phyloP scores from a whole-genome alignment of 78 protist species.

The Chrysochromulina parva region DNA sequence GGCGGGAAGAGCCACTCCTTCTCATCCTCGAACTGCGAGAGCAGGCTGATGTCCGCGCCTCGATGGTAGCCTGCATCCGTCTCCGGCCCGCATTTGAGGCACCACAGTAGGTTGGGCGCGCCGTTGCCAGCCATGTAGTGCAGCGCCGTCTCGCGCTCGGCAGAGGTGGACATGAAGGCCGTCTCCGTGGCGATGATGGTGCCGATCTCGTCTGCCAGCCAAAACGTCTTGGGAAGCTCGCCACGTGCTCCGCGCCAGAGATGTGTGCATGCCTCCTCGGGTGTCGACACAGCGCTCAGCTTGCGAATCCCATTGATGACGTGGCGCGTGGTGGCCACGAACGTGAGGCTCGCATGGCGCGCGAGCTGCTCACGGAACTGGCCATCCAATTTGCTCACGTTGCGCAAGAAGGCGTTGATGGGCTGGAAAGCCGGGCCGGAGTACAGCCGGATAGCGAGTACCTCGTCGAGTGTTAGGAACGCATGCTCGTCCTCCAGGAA shows the following conservation, averaged over 20 bases:
- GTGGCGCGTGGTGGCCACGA: neutral
- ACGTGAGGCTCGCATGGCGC: neutral
- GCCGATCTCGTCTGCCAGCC: neutral
- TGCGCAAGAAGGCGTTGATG: constrained; percentile 1
- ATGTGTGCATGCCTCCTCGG: neutral
- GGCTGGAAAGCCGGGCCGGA: constrained; percentile 31
- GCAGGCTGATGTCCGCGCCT: constrained; percentile 8
- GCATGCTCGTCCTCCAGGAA: neutral
- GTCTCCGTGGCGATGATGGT: neutral
- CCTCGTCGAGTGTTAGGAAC: constrained; percentile 18
- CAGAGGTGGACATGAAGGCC: constrained; percentile 18
- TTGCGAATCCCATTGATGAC: neutral
- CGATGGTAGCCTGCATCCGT: neutral
- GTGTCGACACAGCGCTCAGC: neutral
- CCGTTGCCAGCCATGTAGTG: constrained; percentile 2
- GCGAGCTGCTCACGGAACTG: neutral
- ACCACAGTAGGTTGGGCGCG: neutral
- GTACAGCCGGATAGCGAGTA: constrained; percentile 17
- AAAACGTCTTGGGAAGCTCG: neutral
- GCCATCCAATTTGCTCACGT: neutral
- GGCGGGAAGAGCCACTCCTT: constrained; percentile 30
- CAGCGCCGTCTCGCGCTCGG: neutral
- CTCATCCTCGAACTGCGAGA: constrained; percentile 31
- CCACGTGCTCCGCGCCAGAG: constrained; percentile 19
- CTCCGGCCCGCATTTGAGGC: neutral